Conservation (phyloP, 257 asterid genomes). For the Lycium barbarum region DNA sequence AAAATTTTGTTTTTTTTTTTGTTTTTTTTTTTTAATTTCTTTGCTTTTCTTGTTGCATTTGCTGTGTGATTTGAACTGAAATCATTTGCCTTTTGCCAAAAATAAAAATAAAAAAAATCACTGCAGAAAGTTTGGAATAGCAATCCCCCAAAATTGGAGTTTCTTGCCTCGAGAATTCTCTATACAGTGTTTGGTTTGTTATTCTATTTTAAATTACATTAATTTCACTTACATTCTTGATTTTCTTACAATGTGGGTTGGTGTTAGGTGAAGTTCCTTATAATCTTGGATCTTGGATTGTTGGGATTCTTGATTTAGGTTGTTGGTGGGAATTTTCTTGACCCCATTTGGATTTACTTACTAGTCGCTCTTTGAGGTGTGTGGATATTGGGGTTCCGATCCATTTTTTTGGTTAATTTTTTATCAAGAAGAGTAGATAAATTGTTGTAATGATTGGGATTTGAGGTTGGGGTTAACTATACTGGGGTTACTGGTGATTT, state of each 20-base stretch:
- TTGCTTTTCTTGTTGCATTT: conserved; percentile 1
- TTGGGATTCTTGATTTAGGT: conserved; percentile 28
- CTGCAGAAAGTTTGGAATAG: conserved; percentile 38
- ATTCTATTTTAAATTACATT: conserved; percentile 28
- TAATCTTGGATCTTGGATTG: conserved; percentile 52
- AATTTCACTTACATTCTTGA: conserved; percentile 25
- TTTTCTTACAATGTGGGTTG: conserved; percentile 62
- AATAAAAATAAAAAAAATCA: conserved; percentile 13
- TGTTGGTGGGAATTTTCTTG: neutral
- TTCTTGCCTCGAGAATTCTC: conserved; percentile 24
- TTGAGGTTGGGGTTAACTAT: conserved; percentile 29
- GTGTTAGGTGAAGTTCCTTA: conserved; percentile 40
- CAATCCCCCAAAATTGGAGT: conserved; percentile 31
- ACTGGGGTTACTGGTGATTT: conserved; percentile 22
- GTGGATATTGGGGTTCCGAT: neutral
- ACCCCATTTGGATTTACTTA: conserved; percentile 32
- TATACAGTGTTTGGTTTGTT: conserved; percentile 9
- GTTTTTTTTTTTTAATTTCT: neutral
- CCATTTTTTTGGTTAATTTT: neutral
- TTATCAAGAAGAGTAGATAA: neutral
- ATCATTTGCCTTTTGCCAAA: conserved; percentile 31
- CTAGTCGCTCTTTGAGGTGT: conserved; percentile 22
- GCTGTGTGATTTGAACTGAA: conserved; percentile 35
- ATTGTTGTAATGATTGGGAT: conserved; percentile 25
- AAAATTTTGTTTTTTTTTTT: neutral